Evolutionary conservation across 148 eudicot genomes (phyloP), one percentile per base, ranked within the genome.

Genomic region (Vaccinium macrocarpon): DNA sequence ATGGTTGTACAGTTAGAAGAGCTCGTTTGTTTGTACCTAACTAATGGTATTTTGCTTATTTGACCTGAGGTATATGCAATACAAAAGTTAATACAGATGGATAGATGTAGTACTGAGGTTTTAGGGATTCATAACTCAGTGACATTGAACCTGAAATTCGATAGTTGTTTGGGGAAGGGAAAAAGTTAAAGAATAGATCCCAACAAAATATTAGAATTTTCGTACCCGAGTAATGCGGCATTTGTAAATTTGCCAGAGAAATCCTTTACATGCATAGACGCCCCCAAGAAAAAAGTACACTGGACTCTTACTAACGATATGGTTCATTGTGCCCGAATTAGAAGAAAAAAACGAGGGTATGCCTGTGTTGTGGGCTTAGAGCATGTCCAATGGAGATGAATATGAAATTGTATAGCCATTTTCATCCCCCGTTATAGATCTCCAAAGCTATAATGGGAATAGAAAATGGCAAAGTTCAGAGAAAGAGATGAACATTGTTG

Each of bases 401-500:
- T 35, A 35, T 35, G 38, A 35, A 3, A 35, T 35, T 35, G 38
- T 35, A 35, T 2, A 35, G 38, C 38, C 38, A 35, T 32, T 32
- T 32, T 32, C 35, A 32, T 32, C 35, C 35, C 35, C 35, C 35
- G 35, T 32, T 32, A 32, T 1, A 32, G 35, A 32, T 1, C 35
- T 32, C 35, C 35, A 32, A 32, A 32, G 0, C 35, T 32, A 2
- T 3, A 32, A 32, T 32, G 35, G 35, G 35, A 32, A 32, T 32
- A 3, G 35, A 32, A 32, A 32, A 32, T 32, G 35, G 35, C 35
- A 32, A 32, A 94, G 89, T 97, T 95, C 87, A 79, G 99, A 97
- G 89, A 97, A 97, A 85, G 99, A 95, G 84, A 91, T 97, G 49
- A 97, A 93, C 89, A 95, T 94, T 55, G 84, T 72, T 29, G 93